Evolutionary conservation across 108 stramenopile genomes (phyloP), one percentile per base, ranked within the genome.

Genomic region (Nitzschia sp.): DNA sequence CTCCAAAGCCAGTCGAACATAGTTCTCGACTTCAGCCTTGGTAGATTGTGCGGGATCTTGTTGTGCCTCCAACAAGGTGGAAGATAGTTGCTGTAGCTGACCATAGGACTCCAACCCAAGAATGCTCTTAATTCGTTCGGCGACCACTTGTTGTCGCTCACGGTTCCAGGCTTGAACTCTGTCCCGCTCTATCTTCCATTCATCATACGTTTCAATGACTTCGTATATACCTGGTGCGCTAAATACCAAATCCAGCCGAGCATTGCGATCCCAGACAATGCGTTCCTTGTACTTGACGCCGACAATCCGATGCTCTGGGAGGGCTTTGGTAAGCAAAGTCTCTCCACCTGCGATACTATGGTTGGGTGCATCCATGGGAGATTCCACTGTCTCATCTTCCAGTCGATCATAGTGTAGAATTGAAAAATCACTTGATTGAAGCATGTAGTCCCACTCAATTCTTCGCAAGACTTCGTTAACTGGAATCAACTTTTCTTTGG

Each of bases 291-390:
- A 96, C 62, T 85, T 87, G 27, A 96, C 76, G 0, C 63, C 77
- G 22, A 78, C 67, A 59, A 96, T 93, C 16, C 92, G 76, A 66
- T 93, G 95, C 46, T 96, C 95, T 3, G 95, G 95, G 22, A 93
- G 55, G 0, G 92, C 91, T 55, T 92, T 84, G 22, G 89, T 71
- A 59, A 90, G 80, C 31, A 26, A 45, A 1, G 63, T 70, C 66
- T 84, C 89, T 25, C 67, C 79, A 0, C 90, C 91, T 8, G 66
- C 59, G 16, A 95, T 82, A 23, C 73, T 76, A 22, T 79, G 75
- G 55, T 95, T 95, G 17, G 81, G 64, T 2, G 90, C 87, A 73
- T 84, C 77, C 59, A 93, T 81, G 8, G 82, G 80, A 13, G 89
- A 84, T 68, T 88, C 87, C 11, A 81, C 58, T 2, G 85, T 52